phyloP scores from a whole-genome alignment of 1,139 yeast species.

The Yamadazyma siamensis region DNA sequence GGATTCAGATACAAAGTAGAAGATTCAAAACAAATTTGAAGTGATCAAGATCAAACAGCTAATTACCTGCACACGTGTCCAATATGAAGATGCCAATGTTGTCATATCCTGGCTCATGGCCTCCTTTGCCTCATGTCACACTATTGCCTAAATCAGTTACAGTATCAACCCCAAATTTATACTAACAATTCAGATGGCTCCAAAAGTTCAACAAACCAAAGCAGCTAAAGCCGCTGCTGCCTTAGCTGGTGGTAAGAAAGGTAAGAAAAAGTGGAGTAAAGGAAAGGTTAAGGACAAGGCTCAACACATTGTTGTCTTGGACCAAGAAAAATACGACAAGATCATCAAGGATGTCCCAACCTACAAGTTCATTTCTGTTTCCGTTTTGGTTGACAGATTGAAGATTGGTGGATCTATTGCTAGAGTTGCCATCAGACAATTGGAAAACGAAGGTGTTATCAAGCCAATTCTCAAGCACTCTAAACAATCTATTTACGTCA shows the following conservation, averaged over 20 bases:
- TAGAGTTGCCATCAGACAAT: constrained; percentile 95
- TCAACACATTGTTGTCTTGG: constrained; percentile 94
- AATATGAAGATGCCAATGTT: no score
- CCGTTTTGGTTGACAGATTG: constrained; percentile 98
- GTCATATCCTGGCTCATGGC: no score
- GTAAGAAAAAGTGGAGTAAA: constrained; percentile 99
- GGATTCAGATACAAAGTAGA: no score
- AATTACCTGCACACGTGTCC: no score
- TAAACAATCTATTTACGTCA: constrained; percentile 94
- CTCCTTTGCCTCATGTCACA: no score
- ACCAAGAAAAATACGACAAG: constrained; percentile 99
- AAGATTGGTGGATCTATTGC: constrained; percentile 99
- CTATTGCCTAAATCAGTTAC: no score
- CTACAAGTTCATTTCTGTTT: constrained; percentile 96
- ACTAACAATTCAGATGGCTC: constrained; percentile 78
- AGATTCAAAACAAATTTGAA: no score
- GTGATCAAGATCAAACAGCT: no score
- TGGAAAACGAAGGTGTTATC: constrained; percentile 93
- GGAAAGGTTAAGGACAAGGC: constrained; percentile 99
- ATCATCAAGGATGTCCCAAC: constrained; percentile 99
- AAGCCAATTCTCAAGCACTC: constrained; percentile 94
- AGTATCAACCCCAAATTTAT: no score
- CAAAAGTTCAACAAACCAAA: constrained; percentile 98
- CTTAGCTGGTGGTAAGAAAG: constrained; percentile 99
- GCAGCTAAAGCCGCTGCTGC: constrained; percentile 99